Base-by-base conservation (phyloP, 345 rosid species). In the Bruguiera sexangula region DNA sequence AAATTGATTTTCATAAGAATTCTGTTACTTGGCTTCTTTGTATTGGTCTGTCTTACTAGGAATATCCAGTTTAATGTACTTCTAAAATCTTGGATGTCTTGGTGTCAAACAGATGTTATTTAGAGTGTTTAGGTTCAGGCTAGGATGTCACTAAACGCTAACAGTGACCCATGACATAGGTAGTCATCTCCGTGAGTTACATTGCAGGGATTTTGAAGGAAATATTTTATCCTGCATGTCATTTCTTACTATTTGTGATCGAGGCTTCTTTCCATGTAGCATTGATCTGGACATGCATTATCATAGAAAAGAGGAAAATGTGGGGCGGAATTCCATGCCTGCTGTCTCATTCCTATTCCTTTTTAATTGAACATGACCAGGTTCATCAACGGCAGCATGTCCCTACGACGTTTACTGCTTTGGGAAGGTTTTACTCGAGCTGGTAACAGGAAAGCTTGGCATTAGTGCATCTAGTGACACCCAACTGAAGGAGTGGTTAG, bases 401-500 rank as follows among this genome's bases (percentile, higher is more conserved):
- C 69, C 95, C 63, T 87, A 89, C 34, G 99, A 96, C 63, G 93
- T 92, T 60, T 89, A 87, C 85, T 90, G 99, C 80, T 96, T 96
- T 18, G 99, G 99, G 67, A 92, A 92, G 82, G 99, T 96, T 50
- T 77, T 96, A 69, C 92, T 96, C 6, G 98, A 93, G 85, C 84
- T 96, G 73, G 98, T 96, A 39, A 96, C 99, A 0, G 99, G 99
- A 20, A 96, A 84, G 80, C 81, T 96, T 19, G 98, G 97, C 39
- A 86, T 89, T 6, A 89, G 98, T 54, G 82, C 85, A 69, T 81
- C 85, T 13, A 84, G 75, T 55, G 92, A 92, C 31, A 71, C 86
- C 51, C 80, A 83, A 56, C 71, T 77, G 60, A 92, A 85, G 79
- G 97, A 84, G 51, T 85, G 81, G 80, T 73, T 89, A 69, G 98